phyloP scores from a whole-genome alignment of 768 basidiomycete genomes.

The Phanerochaete sordida region DNA sequence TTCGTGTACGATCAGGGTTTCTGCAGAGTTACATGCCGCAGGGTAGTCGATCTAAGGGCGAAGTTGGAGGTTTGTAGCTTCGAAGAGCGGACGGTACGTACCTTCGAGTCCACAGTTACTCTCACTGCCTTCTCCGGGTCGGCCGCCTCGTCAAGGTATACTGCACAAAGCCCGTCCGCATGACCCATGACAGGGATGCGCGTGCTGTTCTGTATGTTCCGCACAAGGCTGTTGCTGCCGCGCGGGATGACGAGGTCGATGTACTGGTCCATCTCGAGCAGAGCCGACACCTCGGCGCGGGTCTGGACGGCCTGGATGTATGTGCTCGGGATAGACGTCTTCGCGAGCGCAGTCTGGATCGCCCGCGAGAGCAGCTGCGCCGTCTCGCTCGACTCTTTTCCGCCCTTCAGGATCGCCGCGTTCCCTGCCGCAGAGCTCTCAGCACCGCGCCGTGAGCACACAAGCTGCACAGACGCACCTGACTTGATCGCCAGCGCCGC shows the following conservation, averaged over 20 bases:
- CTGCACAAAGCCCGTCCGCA: conserved; percentile 91
- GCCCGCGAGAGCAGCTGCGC: conserved; percentile 71
- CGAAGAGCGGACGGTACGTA: conserved; percentile 28
- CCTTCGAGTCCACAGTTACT: conserved; percentile 89
- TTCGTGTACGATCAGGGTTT: conserved; percentile 85
- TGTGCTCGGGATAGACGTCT: conserved; percentile 67
- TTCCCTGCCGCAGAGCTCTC: conserved; percentile 61
- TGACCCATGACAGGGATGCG: conserved; percentile 99
- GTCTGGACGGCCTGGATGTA: conserved; percentile 94
- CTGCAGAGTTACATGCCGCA: conserved; percentile 91
- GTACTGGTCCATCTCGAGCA: conserved; percentile 84
- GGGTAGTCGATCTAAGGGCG: conserved; percentile 78
- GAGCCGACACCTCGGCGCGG: conserved; percentile 82
- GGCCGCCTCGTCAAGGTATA: conserved; percentile 85
- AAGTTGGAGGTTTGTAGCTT: neutral
- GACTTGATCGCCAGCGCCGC: conserved; percentile 95
- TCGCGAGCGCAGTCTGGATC: conserved; percentile 73
- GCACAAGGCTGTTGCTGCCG: conserved; percentile 89
- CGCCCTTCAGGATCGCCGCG: conserved; percentile 95
- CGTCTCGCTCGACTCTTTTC: conserved; percentile 89
- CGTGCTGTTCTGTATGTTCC: conserved; percentile 83
- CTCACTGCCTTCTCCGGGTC: conserved; percentile 75
- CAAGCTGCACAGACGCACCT: conserved; percentile 44
- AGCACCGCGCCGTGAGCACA: neutral
- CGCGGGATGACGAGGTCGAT: conserved; percentile 97